Base-by-base conservation (phyloP, 2,329 filamentous ascomycete species). In the Penicillium expansum region DNA sequence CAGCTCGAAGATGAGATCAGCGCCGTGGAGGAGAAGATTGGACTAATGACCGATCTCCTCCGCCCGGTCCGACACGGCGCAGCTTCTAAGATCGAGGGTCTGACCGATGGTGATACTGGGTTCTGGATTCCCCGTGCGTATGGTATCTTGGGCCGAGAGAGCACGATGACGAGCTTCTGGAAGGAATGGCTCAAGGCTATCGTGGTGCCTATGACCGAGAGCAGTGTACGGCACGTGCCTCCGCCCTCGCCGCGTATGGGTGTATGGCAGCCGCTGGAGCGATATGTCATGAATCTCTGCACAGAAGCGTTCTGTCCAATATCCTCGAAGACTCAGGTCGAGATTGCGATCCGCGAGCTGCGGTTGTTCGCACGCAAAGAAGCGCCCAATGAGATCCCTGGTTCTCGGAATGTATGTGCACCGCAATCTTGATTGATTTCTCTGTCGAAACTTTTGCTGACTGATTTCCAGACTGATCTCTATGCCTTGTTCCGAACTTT, bases 141-240 rank as follows among this genome's bases (percentile, higher is more conserved):
- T 70, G 94, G 94, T 57, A 88, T 99, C 60, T 81, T 99, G 60
- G 94, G 94, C 33, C 84, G 90, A 60, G 94, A 99, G 71, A 82
- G 82, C 13, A 88, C 86, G 58, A 84, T 95, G 76, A 92, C 92
- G 62, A 85, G 86, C 32, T 97, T 99, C 76, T 99, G 93, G 92
- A 97, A 97, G 74, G 94, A 99, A 73, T 99, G 94, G 94, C 83
- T 99, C 47, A 89, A 91, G 74, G 92, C 93, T 7, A 84, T 97
- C 10, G 81, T 94, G n/a, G 91, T 96, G 22, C 94, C 94, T 29
- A 99, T 97, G 94, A 92, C 87, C 1, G 92, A 96, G 70, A 91
- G 93, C 20, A 86, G 83, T 14, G 82, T 99, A 30, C 77, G 94
- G 64, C 84, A 92, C 55, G 86, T 99, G 8, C 91, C 94, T 7